phyloP scores from a whole-genome alignment of 192 early-diverging fungal genomes.

The Coemansia sp. region DNA sequence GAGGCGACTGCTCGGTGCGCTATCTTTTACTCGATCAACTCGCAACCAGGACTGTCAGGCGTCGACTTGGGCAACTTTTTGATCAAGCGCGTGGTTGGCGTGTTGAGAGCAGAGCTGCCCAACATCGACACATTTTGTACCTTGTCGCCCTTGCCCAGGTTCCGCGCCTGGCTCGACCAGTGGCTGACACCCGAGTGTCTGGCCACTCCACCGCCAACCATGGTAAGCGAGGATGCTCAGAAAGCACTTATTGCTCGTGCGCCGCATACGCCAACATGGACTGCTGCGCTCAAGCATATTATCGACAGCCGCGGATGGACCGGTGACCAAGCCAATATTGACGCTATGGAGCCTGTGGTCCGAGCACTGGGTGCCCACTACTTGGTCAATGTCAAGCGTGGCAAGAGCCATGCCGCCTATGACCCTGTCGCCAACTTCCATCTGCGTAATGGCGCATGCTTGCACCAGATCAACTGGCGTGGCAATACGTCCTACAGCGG shows the following conservation, averaged over 20 bases:
- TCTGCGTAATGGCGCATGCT: constrained; percentile 90
- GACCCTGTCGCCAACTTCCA: constrained; percentile 98
- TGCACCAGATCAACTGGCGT: constrained; percentile 87
- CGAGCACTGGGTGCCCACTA: constrained; percentile 51
- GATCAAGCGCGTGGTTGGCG: constrained; percentile 87
- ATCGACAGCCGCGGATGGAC: constrained; percentile 52
- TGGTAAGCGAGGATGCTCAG: constrained; percentile 18
- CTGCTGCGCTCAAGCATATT: constrained; percentile 39
- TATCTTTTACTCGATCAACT: constrained; percentile 94
- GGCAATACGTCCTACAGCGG: constrained; percentile 85
- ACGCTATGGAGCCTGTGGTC: constrained; percentile 52
- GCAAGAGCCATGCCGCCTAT: constrained; percentile 60
- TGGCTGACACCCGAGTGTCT: constrained; percentile 45
- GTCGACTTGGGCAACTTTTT: constrained; percentile 91
- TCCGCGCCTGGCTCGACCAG: constrained; percentile 77
- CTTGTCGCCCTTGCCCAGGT: constrained; percentile 88
- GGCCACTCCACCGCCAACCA: constrained; percentile 15
- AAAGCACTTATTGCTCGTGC: constrained; percentile 18
- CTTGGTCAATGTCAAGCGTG: constrained; percentile 39
- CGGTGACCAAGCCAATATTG: constrained; percentile 29
- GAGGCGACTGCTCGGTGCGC: constrained; percentile 66
- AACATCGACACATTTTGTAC: constrained; percentile 83
- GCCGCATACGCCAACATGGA: constrained; percentile 41
- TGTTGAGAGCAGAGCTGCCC: constrained; percentile 72
- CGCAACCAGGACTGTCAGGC: constrained; percentile 83